Evolutionary conservation across 1,284 basidiomycete genomes (phyloP), one percentile per base, ranked within the genome.

Genomic region (Anthracocystis walkeri): DNA sequence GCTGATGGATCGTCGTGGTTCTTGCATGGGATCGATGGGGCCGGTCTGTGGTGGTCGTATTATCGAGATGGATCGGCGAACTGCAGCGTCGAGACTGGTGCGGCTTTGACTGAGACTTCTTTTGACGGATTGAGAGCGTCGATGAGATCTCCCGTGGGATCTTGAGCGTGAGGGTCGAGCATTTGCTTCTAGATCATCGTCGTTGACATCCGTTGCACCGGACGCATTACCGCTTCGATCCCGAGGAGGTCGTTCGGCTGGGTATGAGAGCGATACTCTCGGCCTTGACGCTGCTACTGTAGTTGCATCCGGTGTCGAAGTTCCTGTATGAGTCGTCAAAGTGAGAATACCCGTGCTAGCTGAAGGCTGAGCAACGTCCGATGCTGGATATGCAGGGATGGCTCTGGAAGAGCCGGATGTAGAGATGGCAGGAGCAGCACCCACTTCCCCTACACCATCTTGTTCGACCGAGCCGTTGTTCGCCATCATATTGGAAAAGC

Each of bases 1-100:
- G 41, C 56, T 53, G 25, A 79, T 79, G 1, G 75, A 72, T 8
- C 75, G 27, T 11, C 77, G 54, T 4, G 77, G 77, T 42, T 78
- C 76, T 23, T 58, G 59, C 58, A 73, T 62, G 2, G 75, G 75
- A 27, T 78, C 75, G 20, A 73, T 48, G 21, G 72, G 72, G 27
- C 23, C 61, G 10, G 40, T n/a, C 18, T 54, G 57, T 7, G 50
- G 21, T 11, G 40, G 35, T 20, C 53, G 33, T 0, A 61, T 27
- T 1, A 73, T 18, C 8, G 70, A 67, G 11, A 66, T 45, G 23
- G 69, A 63, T 23, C 62, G 27, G 10, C 64, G 55, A 18, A 63
- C 58, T 11, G 57, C 58, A 1, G 61, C 53, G 14, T 70, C 67
- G 40, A 59, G 3, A 42, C 60, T 66, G 4, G 49, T 62, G 29